Conservation (phyloP, 495 filamentous ascomycete genomes). For the Neurospora tetrasperma region DNA sequence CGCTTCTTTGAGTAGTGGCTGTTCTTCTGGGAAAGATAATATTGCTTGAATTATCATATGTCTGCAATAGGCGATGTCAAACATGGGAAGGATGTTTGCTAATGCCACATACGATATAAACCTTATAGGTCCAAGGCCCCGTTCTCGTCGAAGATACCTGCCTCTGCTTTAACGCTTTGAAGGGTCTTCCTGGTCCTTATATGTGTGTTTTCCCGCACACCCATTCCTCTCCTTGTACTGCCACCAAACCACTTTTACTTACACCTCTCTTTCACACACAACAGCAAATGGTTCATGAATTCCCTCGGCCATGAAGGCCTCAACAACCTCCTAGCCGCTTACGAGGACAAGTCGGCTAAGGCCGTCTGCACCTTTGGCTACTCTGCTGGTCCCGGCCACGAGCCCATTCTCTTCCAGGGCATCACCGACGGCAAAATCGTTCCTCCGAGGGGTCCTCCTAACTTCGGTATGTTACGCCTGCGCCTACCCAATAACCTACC, state of each 20-base stretch:
- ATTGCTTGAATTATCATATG: not conserved
- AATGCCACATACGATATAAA: not conserved
- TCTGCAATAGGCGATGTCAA: not conserved
- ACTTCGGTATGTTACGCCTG: conserved; percentile 59
- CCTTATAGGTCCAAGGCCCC: conserved; percentile 60
- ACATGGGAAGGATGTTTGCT: not conserved
- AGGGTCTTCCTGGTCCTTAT: conserved; percentile 90
- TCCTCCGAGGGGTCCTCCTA: conserved; percentile 56
- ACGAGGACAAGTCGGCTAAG: conserved; percentile 79
- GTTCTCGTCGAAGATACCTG: conserved; percentile 95
- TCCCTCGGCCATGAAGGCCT: conserved; percentile 71
- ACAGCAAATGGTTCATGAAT: conserved; percentile 86
- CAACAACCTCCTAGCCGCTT: conserved; percentile 83
- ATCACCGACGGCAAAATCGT: conserved; percentile 68
- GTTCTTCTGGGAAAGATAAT: not conserved
- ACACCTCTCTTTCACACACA: not conserved
- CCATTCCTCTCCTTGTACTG: not conserved
- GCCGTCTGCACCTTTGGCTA: conserved; percentile 96
- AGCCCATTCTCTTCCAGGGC: conserved; percentile 86
- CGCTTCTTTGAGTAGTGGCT: not conserved
- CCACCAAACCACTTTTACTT: not conserved
- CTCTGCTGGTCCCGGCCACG: conserved; percentile 70
- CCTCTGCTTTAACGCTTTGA: conserved; percentile 80
- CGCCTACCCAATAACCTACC: not conserved
- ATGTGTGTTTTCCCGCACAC: conserved; percentile 49